Percentiles rank a stretch among this genome's conserved stretches.
Conservation (phyloP, 164 flowering plant species). For the Nymphaea thermarum region DNA sequence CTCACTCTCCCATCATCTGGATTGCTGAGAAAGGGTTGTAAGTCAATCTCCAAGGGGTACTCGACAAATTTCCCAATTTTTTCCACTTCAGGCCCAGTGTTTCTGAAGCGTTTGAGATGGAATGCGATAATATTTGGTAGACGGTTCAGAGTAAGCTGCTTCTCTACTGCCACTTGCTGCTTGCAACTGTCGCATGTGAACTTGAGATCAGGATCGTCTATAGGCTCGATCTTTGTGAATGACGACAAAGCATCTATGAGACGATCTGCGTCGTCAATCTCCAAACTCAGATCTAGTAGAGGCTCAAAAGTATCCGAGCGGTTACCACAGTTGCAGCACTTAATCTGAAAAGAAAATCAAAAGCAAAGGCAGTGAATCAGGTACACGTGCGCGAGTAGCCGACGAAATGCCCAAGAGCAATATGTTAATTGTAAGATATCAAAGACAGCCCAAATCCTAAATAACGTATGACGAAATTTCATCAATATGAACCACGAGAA, state of each 20-base stretch:
- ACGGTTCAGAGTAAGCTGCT: conserved; percentile 58
- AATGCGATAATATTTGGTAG: conserved; percentile 57
- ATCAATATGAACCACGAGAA: not conserved
- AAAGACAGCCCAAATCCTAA: not conserved
- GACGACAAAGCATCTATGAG: conserved; percentile 59
- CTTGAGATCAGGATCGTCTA: conserved; percentile 55
- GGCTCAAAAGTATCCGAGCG: conserved; percentile 68
- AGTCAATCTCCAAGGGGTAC: conserved; percentile 67
- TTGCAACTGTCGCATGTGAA: conserved; percentile 63
- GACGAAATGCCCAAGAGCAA: not conserved
- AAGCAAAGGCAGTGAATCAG: not conserved
- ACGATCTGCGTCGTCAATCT: conserved; percentile 52
- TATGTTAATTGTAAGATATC: not conserved
- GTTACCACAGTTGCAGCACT: conserved; percentile 68
- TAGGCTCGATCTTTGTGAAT: conserved; percentile 69
- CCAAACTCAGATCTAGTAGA: conserved; percentile 68
- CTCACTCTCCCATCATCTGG: conserved; percentile 30
- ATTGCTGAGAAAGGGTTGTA: conserved; percentile 40
- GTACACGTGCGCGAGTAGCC: not conserved
- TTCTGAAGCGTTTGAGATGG: conserved; percentile 88
- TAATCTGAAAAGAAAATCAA: conserved; percentile 35
- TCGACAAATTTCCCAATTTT: conserved; percentile 58
- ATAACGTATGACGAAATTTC: not conserved
- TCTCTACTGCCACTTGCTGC: conserved; percentile 50
- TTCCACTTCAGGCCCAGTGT: conserved; percentile 47